Base-by-base conservation (phyloP, 305 asterid species). In the Solanum hybrid region DNA sequence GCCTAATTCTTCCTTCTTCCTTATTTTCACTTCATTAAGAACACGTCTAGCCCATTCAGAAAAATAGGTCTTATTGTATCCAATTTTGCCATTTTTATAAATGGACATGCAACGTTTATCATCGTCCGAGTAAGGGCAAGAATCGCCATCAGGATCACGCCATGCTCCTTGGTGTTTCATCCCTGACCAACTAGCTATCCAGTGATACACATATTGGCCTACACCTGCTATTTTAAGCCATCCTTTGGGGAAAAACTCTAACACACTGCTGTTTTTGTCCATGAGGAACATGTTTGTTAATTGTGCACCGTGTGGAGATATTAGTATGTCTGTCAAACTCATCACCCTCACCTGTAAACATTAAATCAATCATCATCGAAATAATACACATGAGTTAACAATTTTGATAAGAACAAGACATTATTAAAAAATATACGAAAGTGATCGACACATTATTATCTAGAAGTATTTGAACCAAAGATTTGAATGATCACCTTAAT, bases 221-320 rank as follows among this genome's bases (percentile, higher is more conserved):
- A 95, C 91, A 1, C 98, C 98, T 24, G 97, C 98, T 17, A 92
- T 92, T 84, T 95, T 90, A 13, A 95, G 93, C 98, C 98, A 96
- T 0, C 98, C 98, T 86, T 94, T 93, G 1, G 98, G 98, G 85
- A 94, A 95, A 85, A 96, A 93, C 34, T 96, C 98, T 94, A 95
- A 90, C 2, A 95, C 94, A 69, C 97, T 94, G 86, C 98, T 94
- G 89, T 94, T 95, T 90, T 92, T 90, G 35, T 96, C 95, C 98
- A 95, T 95, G 46, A 94, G 78, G 85, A 95, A 91, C 96, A 95
- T 91, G 94, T 95, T 95, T 5, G 94, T 95, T 80, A 95, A 46
- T 86, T 95, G 98, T 12, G 98, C 98, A 6, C 98, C 97, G 78
- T 95, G 98, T 35, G 98, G 96, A 36, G 98, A 94, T 38, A 94